Base-by-base conservation (phyloP, 345 rosid genomes). In the Excoecaria cochinchinensis region DNA sequence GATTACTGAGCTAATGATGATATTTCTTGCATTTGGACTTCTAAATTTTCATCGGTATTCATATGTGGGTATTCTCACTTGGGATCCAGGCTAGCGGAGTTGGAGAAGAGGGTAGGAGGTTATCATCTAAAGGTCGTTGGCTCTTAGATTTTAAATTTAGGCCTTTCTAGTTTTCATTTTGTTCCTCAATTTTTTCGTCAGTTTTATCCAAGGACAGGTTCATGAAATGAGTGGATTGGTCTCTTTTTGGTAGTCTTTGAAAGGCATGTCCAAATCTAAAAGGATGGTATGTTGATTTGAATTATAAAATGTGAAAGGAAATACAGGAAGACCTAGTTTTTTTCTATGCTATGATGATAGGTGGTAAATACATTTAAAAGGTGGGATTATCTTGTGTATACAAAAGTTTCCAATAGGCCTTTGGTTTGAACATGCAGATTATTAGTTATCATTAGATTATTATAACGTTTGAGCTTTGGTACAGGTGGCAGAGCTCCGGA, bases 61-160 rank as follows among this genome's bases (percentile, higher is more conserved):
- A 71, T 56, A 44, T 58, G 3, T 24, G 63, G 6, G 44, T 22
- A 56, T 56, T 55, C 39, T 74, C 57, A 9, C 62, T 64, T 74
- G 57, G 10, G 51, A 55, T 70, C 71, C 78, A 79, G 75, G 75
- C 14, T 56, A 39, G 21, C 66, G 36, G 72, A 74, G 48, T 56
- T 46, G 19, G 78, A 79, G 60, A 53, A 53, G 14, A 21, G 3
- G 3, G 72, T 52, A 46, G 60, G 40, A 22, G 48, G 44, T 46
- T 71, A 56, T 42, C 51, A 70, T 42, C 5, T 16, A 63, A 75
- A 80, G 79, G 56, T 40, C 22, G 25, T 1, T 25, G 38, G 38
- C 67, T 36, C 8, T 39, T 14, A 12, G 39, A 13, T n/a, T 14
- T 44, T 44, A 44, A 44, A 44, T 1, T 6, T 44, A 44, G 48